These are phyloP conservation scores for Hibiscus trionum DNA, from an alignment of 345 rosid genomes.

Conservation along the genomic window DNA sequence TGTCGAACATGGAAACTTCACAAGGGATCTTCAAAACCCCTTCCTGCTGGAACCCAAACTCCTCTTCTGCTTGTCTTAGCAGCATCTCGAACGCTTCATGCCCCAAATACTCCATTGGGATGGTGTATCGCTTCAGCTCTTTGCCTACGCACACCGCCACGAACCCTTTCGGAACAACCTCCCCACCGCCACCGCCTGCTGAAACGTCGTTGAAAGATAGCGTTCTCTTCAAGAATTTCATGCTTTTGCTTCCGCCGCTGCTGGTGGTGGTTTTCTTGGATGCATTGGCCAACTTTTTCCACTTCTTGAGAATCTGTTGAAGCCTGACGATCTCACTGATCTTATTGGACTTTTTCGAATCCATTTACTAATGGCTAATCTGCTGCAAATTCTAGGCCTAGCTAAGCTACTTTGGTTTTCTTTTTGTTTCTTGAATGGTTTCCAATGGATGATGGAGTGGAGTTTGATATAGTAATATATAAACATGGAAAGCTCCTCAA, in stretches of 20 bases:
- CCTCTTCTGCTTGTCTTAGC: constrained; percentile 58
- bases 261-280: constrained; percentile 9
- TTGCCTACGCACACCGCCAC: constrained; percentile 51
- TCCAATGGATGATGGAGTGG: neutral
- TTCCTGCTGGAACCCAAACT: constrained; percentile 56
- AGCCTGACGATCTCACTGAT: constrained; percentile 64
- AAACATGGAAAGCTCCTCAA: neutral
- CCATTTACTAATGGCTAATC: constrained; percentile 21
- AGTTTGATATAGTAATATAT: neutral
- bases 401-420: neutral
- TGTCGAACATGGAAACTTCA: constrained; percentile 41
- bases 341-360: constrained; percentile 51
- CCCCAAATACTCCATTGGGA: constrained; percentile 46
- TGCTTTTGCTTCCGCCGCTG: constrained; percentile 10
- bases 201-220: constrained; percentile 35
- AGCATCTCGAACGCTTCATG: constrained; percentile 51
- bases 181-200: neutral
- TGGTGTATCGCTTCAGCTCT: constrained; percentile 47
- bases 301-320: constrained; percentile 55
- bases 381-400: neutral
- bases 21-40: constrained; percentile 57
- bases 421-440: neutral
- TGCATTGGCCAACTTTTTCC: constrained; percentile 48
- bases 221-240: constrained; percentile 54
- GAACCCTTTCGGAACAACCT: constrained; percentile 45